Conservation (phyloP, 129 eudicot genomes). For the Escallonia herrerae region DNA sequence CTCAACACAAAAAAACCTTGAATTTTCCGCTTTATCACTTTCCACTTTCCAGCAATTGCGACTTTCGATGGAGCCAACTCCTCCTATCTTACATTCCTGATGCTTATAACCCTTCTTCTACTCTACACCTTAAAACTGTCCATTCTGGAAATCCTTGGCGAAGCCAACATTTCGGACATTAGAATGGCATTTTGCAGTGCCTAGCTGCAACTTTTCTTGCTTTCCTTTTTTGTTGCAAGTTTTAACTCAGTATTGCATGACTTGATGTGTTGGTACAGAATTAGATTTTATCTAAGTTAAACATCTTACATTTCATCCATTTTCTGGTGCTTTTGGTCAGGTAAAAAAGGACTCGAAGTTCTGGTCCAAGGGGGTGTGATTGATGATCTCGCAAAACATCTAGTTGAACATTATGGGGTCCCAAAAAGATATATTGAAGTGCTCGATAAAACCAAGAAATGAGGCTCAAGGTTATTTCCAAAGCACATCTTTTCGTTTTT, state of each 20-base stretch:
- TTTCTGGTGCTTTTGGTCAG: conserved; percentile 21
- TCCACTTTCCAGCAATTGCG: too few species aligned
- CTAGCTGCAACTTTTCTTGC: too few species aligned
- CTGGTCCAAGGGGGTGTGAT: conserved; percentile 94
- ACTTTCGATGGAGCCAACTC: too few species aligned
- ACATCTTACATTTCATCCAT: background rate
- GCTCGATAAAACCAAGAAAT: conserved; percentile 78
- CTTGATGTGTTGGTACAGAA: background rate
- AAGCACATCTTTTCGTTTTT: background rate
- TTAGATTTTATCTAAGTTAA: background rate
- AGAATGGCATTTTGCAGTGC: too few species aligned
- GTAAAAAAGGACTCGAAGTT: conserved; percentile 87
- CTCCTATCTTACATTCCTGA: too few species aligned
- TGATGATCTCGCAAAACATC: conserved; percentile 84
- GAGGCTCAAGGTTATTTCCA: conserved; percentile 22
- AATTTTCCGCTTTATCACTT: too few species aligned
- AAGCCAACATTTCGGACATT: too few species aligned
- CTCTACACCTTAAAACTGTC: too few species aligned
- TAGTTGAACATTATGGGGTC: conserved; percentile 78
- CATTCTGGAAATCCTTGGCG: too few species aligned
- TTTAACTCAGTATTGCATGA: background rate
- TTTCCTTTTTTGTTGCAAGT: too few species aligned
- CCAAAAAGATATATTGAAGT: conserved; percentile 90
- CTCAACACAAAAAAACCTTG: too few species aligned
- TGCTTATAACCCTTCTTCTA: too few species aligned